Conservation (phyloP, 352 stramenopile species). For the Pythium folliculosum region DNA sequence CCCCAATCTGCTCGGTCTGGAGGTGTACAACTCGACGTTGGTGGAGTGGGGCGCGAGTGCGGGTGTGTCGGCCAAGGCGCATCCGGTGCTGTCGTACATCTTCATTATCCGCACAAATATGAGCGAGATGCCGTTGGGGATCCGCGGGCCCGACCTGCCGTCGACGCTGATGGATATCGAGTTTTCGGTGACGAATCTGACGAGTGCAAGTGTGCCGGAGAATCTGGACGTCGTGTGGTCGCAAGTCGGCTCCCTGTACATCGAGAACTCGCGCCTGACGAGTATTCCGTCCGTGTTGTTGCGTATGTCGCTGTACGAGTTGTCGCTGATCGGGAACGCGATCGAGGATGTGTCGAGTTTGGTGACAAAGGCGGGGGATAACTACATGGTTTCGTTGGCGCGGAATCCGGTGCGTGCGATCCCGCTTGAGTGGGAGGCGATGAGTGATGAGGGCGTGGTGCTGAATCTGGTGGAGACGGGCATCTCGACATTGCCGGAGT, state of each 20-base stretch:
- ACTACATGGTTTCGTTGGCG: constrained; percentile 1
- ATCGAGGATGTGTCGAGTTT: constrained; percentile 7
- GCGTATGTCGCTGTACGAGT: constrained; percentile 4
- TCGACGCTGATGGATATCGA: constrained; percentile 19
- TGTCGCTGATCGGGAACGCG: constrained; percentile 18
- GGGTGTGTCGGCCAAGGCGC: not conserved
- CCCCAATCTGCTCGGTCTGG: constrained; percentile 8
- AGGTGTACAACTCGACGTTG: constrained; percentile 25
- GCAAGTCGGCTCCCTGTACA: constrained; percentile 15
- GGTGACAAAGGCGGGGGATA: not conserved
- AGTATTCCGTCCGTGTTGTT: constrained; percentile 3
- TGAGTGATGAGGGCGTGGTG: not conserved
- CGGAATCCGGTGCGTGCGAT: constrained; percentile 2
- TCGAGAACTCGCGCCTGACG: constrained; percentile 12
- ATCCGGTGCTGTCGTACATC: constrained; percentile 15
- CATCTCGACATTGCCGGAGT: not conserved
- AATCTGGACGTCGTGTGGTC: constrained; percentile 10
- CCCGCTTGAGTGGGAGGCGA: not conserved
- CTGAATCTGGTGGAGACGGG: constrained; percentile 8
- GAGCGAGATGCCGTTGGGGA: constrained; percentile 7
- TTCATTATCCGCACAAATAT: constrained; percentile 22
- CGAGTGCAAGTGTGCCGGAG: constrained; percentile 5
- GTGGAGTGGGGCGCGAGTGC: constrained; percentile 12
- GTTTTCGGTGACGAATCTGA: constrained; percentile 20
- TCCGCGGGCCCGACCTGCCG: constrained; percentile 15